Evolutionary conservation across 2,329 filamentous ascomycete species (phyloP).

Genomic region (Paramyrothecium sp.): DNA sequence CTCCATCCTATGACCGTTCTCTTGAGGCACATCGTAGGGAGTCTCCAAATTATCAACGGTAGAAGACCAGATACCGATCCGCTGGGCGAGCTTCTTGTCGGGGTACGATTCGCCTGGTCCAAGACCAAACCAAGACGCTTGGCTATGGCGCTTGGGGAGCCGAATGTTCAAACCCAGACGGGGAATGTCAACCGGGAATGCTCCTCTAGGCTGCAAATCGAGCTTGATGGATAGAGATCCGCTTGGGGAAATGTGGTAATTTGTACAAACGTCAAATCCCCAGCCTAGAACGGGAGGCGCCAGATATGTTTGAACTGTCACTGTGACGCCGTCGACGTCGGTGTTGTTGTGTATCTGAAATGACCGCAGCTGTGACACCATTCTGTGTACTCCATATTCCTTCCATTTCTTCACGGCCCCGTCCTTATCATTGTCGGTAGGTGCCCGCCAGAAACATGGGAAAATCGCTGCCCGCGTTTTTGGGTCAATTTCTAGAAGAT

Average conservation of each 20-base stretch:
- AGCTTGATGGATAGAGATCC: background rate
- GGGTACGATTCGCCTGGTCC: constrained; percentile 50
- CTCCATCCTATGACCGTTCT: constrained; percentile 50
- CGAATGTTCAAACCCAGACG: constrained; percentile 45
- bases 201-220: background rate
- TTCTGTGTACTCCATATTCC: background rate
- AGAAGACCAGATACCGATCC: constrained; percentile 33
- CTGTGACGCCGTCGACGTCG: constrained; percentile 1
- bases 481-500: background rate
- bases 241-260: background rate
- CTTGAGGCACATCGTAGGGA: constrained; percentile 52
- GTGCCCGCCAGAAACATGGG: background rate
- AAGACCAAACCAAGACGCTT: constrained; percentile 46
- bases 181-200: constrained; percentile 28
- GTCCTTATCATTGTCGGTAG: constrained; percentile 1
- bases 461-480: background rate
- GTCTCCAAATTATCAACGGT: constrained; percentile 40
- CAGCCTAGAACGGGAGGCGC: background rate
- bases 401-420: background rate
- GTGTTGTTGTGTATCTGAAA: background rate
- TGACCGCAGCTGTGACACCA: background rate
- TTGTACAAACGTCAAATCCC: background rate
- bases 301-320: background rate
- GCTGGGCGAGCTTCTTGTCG: constrained; percentile 47
- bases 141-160: constrained; percentile 23